A percentile compares a stretch with the other conserved stretches of the same genome.
These are phyloP conservation scores for Trichophyton verrucosum DNA, from an alignment of 2,329 filamentous ascomycete genomes.

Conservation along the genomic window DNA sequence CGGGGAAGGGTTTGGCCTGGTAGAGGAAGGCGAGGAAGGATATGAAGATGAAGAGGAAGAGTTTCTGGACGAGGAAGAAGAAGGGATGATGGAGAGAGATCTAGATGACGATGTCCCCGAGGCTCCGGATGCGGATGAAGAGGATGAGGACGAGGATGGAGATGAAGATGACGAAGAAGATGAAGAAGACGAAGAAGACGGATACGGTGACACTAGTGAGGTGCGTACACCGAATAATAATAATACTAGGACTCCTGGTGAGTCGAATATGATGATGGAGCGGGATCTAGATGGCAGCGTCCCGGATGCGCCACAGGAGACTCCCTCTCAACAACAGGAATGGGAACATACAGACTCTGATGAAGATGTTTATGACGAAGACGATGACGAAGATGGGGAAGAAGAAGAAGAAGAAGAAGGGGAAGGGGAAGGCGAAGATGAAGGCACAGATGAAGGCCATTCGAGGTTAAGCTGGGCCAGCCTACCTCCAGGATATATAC, in stretches of 20 bases:
- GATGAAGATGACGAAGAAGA: conserved; percentile 44
- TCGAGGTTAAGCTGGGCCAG: conserved; percentile 10
- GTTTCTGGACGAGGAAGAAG: conserved; percentile 32
- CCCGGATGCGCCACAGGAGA: conserved; percentile 37
- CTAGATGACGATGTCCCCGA: conserved; percentile 11
- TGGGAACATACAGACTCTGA: conserved; percentile 73
- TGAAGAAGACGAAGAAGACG: conserved; percentile 43
- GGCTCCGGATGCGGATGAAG: conserved; percentile 16
- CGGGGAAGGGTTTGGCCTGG: conserved; percentile 19
- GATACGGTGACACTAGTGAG: conserved; percentile 44
- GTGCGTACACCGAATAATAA: conserved; percentile 31
- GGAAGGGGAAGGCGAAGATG: conserved; percentile 10
- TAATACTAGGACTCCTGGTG: background rate
- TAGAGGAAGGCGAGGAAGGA: conserved; percentile 38
- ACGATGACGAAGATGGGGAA: conserved; percentile 30
- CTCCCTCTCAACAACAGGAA: conserved; percentile 39
- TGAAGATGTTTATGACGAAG: conserved; percentile 42
- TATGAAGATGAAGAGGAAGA: conserved; percentile 41
- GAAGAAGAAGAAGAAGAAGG: conserved; percentile 10
- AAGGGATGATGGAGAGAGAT: conserved; percentile 14
- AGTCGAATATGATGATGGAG: conserved; percentile 38
- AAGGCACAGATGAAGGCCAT: conserved; percentile 4
- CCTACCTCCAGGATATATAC: conserved; percentile 18
- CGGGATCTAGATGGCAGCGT: conserved; percentile 60
- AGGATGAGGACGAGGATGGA: conserved; percentile 27